A percentile compares a stretch with the other conserved stretches of the same genome.
phyloP scores from a whole-genome alignment of 2,329 filamentous ascomycete species.

The Teratosphaeria destructans region DNA sequence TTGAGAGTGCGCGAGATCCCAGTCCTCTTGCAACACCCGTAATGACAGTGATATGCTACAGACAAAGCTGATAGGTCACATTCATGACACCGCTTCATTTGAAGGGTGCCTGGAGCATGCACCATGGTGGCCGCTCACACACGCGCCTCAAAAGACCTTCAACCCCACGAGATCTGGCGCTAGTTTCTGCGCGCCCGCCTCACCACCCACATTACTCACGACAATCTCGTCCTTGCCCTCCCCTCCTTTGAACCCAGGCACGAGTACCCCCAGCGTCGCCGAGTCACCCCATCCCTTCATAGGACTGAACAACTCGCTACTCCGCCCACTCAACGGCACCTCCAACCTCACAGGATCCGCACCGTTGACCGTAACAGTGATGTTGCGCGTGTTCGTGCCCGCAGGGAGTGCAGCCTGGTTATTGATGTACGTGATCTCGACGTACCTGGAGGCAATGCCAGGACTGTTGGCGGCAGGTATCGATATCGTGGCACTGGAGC shows the following conservation, averaged over 20 bases:
- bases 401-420: constrained; percentile 37
- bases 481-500: constrained; percentile 24
- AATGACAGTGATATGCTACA: neutral
- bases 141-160: constrained; percentile 17
- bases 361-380: constrained; percentile 41
- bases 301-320: constrained; percentile 28
- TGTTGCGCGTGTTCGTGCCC: constrained; percentile 41
- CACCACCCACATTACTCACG: constrained; percentile 18
- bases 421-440: constrained; percentile 44
- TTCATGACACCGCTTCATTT: neutral
- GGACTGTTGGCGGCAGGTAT: constrained; percentile 18
- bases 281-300: constrained; percentile 44
- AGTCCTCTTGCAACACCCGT: neutral
- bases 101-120: neutral
- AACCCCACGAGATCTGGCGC: constrained; percentile 38
- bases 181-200: constrained; percentile 17
- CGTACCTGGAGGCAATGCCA: constrained; percentile 22
- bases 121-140: neutral
- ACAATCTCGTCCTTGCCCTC: constrained; percentile 28
- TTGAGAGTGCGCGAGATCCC: neutral
- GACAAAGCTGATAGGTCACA: neutral
- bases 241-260: constrained; percentile 34
- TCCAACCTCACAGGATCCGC: constrained; percentile 35
- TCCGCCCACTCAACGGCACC: constrained; percentile 35
- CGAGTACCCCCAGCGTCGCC: constrained; percentile 34